phyloP scores from a whole-genome alignment of 352 stramenopile species.

The Phytopythium litorale region DNA sequence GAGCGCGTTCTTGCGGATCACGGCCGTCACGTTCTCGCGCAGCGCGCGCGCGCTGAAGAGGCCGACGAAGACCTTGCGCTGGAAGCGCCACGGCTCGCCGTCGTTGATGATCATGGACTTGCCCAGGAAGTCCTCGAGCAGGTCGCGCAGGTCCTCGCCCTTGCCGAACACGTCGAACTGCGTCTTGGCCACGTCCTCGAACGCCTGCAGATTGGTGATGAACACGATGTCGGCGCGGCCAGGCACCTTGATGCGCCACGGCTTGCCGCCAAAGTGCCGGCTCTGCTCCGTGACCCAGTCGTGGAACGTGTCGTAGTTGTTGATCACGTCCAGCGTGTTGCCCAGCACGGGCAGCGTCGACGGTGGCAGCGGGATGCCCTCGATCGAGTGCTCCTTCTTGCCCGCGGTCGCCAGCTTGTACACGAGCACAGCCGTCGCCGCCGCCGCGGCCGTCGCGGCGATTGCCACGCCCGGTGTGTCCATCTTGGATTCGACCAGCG shows the following conservation, averaged over 20 bases:
- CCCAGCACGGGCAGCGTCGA: constrained; percentile 25
- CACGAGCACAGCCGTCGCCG: not conserved
- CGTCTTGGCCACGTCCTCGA: constrained; percentile 52
- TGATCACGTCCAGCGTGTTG: constrained; percentile 24
- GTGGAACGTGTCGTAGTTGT: constrained; percentile 17
- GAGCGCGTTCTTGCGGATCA: constrained; percentile 29
- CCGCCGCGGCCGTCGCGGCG: not conserved
- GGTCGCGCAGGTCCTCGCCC: constrained; percentile 34
- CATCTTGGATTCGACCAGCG: not conserved
- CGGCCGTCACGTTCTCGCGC: constrained; percentile 39
- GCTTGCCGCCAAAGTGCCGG: constrained; percentile 12
- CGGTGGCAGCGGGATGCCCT: constrained; percentile 5
- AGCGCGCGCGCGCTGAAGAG: constrained; percentile 72
- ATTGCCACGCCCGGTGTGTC: constrained; percentile 1
- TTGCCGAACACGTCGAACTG: constrained; percentile 80
- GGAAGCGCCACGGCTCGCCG: constrained; percentile 55
- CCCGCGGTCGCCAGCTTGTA: not conserved
- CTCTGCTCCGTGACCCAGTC: constrained; percentile 36
- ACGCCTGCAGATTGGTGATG: constrained; percentile 24
- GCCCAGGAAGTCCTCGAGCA: constrained; percentile 57
- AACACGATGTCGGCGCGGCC: constrained; percentile 23
- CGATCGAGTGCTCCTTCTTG: constrained; percentile 1
- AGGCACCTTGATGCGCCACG: constrained; percentile 13
- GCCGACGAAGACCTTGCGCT: constrained; percentile 82
- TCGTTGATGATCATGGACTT: constrained; percentile 71